Evolutionary conservation across 805 yeast species (phyloP).

Genomic region (Kuraishia borneana): DNA sequence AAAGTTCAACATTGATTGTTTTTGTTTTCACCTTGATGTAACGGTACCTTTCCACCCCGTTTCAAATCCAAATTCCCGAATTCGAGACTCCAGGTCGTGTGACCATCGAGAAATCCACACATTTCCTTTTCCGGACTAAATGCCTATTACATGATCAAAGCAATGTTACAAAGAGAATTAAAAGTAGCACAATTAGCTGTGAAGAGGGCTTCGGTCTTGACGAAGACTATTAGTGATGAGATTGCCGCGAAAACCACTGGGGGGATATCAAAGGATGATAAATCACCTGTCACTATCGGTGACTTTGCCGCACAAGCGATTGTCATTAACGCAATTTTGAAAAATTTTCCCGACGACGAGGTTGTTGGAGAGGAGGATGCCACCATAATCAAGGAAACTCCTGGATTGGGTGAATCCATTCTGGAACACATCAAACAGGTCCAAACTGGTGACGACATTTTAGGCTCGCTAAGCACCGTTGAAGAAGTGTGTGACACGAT

Average conservation of each 20-base stretch:
- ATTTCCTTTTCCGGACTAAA: too few species aligned
- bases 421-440: conserved; percentile 45
- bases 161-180: neutral
- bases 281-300: conserved; percentile 93
- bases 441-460: conserved; percentile 30
- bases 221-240: conserved; percentile 49
- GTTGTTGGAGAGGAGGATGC: conserved; percentile 95
- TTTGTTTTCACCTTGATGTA: too few species aligned
- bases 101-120: too few species aligned
- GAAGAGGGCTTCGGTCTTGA: conserved; percentile 70
- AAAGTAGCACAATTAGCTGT: conserved; percentile 78
- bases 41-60: too few species aligned
- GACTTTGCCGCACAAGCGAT: conserved; percentile 96
- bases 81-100: too few species aligned
- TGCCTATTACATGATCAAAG: too few species aligned
- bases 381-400: conserved; percentile 43
- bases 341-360: conserved; percentile 74
- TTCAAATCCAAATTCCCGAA: too few species aligned
- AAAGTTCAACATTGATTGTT: conserved; percentile 6
- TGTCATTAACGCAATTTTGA: conserved; percentile 69
- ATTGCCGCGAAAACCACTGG: conserved; percentile 34
- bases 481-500: conserved; percentile 51
- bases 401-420: conserved; percentile 39
- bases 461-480: conserved; percentile 31
- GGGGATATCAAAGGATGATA: conserved; percentile 70